phyloP scores from a whole-genome alignment of 495 filamentous ascomycete genomes.

The Friedmanniomyces endolithicus region DNA sequence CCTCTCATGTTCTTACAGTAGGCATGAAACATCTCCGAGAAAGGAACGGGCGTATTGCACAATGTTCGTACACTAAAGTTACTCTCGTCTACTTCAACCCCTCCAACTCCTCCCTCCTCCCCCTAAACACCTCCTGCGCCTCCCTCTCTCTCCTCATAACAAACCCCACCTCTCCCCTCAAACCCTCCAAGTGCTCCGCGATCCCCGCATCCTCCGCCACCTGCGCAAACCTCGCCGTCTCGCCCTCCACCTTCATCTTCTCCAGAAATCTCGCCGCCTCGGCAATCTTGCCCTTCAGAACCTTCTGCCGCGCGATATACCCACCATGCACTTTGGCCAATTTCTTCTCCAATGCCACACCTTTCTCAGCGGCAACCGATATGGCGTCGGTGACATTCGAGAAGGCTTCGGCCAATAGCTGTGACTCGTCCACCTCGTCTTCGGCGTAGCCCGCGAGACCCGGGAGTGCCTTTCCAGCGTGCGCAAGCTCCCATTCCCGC shows the following conservation, averaged over 20 bases:
- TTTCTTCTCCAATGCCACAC: conserved; percentile 86
- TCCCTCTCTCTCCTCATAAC: conserved; percentile 75
- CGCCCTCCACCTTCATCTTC: conserved; percentile 56
- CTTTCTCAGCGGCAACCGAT: conserved; percentile 57
- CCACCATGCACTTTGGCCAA: conserved; percentile 76
- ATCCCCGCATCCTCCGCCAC: conserved; percentile 68
- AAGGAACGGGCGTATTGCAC: no score
- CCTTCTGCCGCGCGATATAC: conserved; percentile 77
- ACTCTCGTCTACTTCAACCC: conserved; percentile 37
- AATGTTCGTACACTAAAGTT: no score
- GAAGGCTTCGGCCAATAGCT: conserved; percentile 50
- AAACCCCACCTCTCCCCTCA: conserved; percentile 73
- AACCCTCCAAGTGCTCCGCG: conserved; percentile 53
- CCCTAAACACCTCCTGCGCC: conserved; percentile 75
- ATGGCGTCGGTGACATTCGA: conserved; percentile 59
- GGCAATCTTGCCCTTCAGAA: conserved; percentile 62
- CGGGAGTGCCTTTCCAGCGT: conserved; percentile 46
- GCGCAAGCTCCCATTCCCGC: conserved; percentile 52
- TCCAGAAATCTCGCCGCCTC: conserved; percentile 69
- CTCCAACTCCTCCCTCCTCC: conserved; percentile 64
- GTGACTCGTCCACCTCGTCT: conserved; percentile 53
- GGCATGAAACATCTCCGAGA: no score
- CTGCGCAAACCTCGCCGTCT: conserved; percentile 63
- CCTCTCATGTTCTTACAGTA: no score
- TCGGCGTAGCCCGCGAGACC: conserved; percentile 68